phyloP scores from a whole-genome alignment of 2,329 filamentous ascomycete genomes.

The Phyllosticta citrichinensis region DNA sequence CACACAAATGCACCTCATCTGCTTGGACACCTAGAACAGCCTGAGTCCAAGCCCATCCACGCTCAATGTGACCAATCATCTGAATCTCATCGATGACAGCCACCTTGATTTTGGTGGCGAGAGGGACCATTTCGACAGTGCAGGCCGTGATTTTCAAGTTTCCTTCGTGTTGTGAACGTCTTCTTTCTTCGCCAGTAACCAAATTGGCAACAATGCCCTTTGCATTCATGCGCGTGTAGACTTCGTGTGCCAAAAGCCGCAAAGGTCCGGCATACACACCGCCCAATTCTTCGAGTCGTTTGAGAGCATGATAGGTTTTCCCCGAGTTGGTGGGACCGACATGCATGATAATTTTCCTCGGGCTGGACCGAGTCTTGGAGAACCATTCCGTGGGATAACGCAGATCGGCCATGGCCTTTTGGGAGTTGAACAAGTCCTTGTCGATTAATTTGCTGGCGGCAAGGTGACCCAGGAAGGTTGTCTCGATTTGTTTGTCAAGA shows the following conservation, averaged over 20 bases:
- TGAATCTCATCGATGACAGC: conserved; percentile 98
- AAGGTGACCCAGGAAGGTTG: conserved; percentile 48
- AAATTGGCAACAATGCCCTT: conserved; percentile 70
- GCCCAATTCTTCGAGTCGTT: conserved; percentile 65
- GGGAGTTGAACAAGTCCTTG: conserved; percentile 25
- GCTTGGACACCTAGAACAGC: conserved; percentile 80
- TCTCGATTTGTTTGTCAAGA: conserved; percentile 51
- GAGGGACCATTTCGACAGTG: conserved; percentile 81
- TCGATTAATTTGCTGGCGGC: conserved; percentile 24
- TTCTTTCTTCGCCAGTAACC: conserved; percentile 83
- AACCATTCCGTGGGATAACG: conserved; percentile 91
- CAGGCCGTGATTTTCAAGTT: conserved; percentile 54
- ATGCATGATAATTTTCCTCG: conserved; percentile 80
- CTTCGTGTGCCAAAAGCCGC: conserved; percentile 80
- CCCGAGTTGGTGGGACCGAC: conserved; percentile 97
- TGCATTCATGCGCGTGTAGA: conserved; percentile 77
- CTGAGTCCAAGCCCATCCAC: conserved; percentile 92
- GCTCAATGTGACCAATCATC: conserved; percentile 73
- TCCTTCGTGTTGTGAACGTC: conserved; percentile 44
- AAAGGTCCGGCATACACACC: conserved; percentile 90
- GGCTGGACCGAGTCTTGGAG: conserved; percentile 67
- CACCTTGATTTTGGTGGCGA: conserved; percentile 61
- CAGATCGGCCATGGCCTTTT: conserved; percentile 57
- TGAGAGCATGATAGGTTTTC: conserved; percentile 90
- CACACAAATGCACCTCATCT: conserved; percentile 85